These are phyloP conservation scores for Pholiota molesta DNA, from an alignment of 768 basidiomycete genomes.

Conservation along the genomic window DNA sequence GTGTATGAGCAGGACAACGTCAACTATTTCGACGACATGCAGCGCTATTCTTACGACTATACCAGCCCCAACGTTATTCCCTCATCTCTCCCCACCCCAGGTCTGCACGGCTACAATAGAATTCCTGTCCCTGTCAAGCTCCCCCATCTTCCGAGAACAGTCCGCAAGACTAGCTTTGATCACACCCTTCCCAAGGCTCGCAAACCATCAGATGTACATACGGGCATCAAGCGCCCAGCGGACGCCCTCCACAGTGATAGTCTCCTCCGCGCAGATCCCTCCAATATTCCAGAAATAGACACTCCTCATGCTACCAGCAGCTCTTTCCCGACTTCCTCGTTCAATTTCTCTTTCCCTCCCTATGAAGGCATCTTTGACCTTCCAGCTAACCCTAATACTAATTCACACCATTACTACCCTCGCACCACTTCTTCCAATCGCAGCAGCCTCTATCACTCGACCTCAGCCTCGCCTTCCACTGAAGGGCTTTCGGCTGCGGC, in stretches of 20 bases:
- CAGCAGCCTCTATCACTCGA: slow-evolving; percentile 26
- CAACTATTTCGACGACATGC: slow-evolving; percentile 22
- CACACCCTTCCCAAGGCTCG: slow-evolving; percentile 63
- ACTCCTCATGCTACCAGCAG: slow-evolving; percentile 31
- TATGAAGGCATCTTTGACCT: slow-evolving; percentile 68
- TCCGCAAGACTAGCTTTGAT: slow-evolving; percentile 94
- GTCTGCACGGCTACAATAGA: slow-evolving; percentile 60
- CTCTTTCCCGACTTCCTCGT: slow-evolving; percentile 68
- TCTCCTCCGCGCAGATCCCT: slow-evolving; percentile 78
- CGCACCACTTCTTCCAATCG: slow-evolving; percentile 21
- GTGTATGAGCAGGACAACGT: slow-evolving; percentile 36
- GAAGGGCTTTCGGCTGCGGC: slow-evolving; percentile 69
- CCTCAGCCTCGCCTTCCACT: slow-evolving; percentile 31
- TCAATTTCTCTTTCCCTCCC: slow-evolving; percentile 74
- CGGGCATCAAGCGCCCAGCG: slow-evolving; percentile 79
- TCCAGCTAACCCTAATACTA: slow-evolving; percentile 25
- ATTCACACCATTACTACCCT: slow-evolving; percentile 26
- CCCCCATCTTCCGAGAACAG: slow-evolving; percentile 78
- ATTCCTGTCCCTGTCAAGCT: slow-evolving; percentile 33
- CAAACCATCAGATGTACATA: slow-evolving; percentile 47
- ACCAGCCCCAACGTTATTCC: slow-evolving; percentile 54
- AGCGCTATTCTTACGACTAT: slow-evolving; percentile 15
- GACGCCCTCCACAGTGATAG: slow-evolving; percentile 82
- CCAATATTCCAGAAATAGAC: slow-evolving; percentile 41
- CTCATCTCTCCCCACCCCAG: slow-evolving; percentile 74